Evolutionary conservation across 306 rosid genomes (phyloP), one percentile per base, ranked within the genome.

Genomic region (Rosa rugosa): DNA sequence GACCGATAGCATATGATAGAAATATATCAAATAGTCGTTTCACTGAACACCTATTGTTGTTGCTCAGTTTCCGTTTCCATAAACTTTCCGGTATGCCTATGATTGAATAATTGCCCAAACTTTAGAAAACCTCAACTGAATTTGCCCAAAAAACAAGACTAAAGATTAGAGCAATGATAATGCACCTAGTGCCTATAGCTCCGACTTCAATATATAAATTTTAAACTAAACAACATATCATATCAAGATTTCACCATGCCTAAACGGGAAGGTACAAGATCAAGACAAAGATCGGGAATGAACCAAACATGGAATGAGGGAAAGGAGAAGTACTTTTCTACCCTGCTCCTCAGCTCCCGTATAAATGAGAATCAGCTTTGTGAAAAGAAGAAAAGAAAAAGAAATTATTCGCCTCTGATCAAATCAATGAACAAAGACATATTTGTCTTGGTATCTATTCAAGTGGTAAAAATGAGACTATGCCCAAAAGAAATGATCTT

Each of bases 111-210:
- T 65, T 8, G 47, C 16, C 50, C 23, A 67, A 67, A 20, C 50
- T 47, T 46, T 47, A 12, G 25, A n/a, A 54, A 54, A 20, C 60
- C 23, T 54, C 60, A 20, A 6, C 60, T 8, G 60, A 54, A 54
- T 54, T 20, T n/a, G 7, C 10, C 60, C 23, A 6, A 54, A 54
- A 54, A 53, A 2, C 16, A 53, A 44, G 40, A 25, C 20, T 38
- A 17, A 27, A 50, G 76, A 72, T 72, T 34, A 72, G 66, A 73
- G 67, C 49, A 73, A 73, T 73, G 66, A 73, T 73, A n/a, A n/a
- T 53, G 50, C 66, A 54, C 77, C 66, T 54, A 54, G 63, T 10
- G 11, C 36, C 36, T 54, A 54, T 18, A n/a, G 62, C 12, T n/a
- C 27, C 49, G 36, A 53, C 12, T 62, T 27, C 42, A 54, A 53